phyloP scores from a whole-genome alignment of 352 stramenopile genomes.

The Pythium volutum region DNA sequence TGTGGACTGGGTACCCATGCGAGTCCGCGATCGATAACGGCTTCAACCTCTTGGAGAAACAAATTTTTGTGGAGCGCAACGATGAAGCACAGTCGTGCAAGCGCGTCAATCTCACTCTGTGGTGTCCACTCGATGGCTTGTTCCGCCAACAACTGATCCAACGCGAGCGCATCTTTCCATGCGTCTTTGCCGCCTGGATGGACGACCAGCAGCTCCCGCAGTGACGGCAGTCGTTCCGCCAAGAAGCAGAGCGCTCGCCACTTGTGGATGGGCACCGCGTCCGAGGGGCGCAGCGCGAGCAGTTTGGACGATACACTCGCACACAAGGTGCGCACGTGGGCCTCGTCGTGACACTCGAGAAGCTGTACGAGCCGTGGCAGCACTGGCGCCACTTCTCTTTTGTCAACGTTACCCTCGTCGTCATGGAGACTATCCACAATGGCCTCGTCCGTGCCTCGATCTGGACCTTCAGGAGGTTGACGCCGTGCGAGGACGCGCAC shows the following conservation, averaged over 20 bases:
- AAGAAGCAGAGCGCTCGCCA: constrained; percentile 29
- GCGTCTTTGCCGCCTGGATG: constrained; percentile 4
- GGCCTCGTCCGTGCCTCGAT: background rate
- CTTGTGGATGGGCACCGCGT: constrained; percentile 19
- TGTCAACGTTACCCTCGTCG: background rate
- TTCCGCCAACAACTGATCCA: constrained; percentile 15
- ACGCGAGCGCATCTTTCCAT: constrained; percentile 13
- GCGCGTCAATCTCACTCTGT: background rate
- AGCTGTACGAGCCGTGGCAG: constrained; percentile 19
- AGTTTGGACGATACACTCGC: constrained; percentile 23
- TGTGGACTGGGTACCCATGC: constrained; percentile 1
- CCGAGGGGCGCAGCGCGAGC: constrained; percentile 11
- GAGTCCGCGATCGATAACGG: constrained; percentile 9
- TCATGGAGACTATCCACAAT: background rate
- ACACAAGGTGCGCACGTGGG: constrained; percentile 15
- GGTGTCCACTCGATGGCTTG: constrained; percentile 5
- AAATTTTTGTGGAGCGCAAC: background rate
- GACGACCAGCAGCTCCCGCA: constrained; percentile 12
- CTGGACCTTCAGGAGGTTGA: background rate
- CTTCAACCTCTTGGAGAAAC: constrained; percentile 16
- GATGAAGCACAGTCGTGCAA: constrained; percentile 17
- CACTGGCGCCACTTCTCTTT: constrained; percentile 2
- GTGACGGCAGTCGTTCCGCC: constrained; percentile 11
- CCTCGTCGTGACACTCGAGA: constrained; percentile 21
- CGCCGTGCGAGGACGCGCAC: constrained; percentile 9